These are phyloP conservation scores for Coemansia sp. DNA, from an alignment of 192 early-diverging fungal genomes.

Conservation along the genomic window DNA sequence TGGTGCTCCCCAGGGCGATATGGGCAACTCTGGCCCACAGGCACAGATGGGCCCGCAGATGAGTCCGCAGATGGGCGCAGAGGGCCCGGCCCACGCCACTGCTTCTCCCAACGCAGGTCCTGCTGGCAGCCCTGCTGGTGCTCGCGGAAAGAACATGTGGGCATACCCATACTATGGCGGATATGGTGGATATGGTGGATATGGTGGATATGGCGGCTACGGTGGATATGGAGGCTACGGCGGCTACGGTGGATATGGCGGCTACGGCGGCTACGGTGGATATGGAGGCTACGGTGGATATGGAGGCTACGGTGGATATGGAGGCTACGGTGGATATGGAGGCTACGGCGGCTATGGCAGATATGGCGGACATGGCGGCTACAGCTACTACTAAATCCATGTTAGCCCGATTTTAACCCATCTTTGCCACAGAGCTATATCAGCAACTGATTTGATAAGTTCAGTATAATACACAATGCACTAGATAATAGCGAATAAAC, in stretches of 20 bases:
- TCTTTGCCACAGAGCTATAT: background rate
- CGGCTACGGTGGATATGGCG: no score
- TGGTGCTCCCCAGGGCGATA: constrained; percentile 20
- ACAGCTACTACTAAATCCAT: constrained; percentile 21
- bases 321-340: no score
- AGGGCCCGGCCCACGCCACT: constrained; percentile 18
- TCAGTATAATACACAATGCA: no score
- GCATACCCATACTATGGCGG: constrained; percentile 46
- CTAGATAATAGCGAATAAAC: background rate
- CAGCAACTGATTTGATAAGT: background rate
- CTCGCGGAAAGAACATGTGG: constrained; percentile 52
- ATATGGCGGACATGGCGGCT: constrained; percentile 19
- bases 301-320: constrained; percentile 20
- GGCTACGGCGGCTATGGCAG: no score
- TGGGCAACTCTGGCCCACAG: constrained; percentile 18
- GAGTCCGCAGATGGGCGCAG: constrained; percentile 26
- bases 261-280: constrained; percentile 1
- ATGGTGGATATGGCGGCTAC: constrained; percentile 31
- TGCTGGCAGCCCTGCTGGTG: constrained; percentile 48
- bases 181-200: constrained; percentile 26
- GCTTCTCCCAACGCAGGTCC: constrained; percentile 31
- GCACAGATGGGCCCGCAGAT: constrained; percentile 14
- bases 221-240: background rate
- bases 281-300: constrained; percentile 25
- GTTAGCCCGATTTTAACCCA: constrained; percentile 18